These are phyloP conservation scores for Cucurbita argyrosperma DNA, from an alignment of 306 rosid genomes.

Conservation along the genomic window DNA sequence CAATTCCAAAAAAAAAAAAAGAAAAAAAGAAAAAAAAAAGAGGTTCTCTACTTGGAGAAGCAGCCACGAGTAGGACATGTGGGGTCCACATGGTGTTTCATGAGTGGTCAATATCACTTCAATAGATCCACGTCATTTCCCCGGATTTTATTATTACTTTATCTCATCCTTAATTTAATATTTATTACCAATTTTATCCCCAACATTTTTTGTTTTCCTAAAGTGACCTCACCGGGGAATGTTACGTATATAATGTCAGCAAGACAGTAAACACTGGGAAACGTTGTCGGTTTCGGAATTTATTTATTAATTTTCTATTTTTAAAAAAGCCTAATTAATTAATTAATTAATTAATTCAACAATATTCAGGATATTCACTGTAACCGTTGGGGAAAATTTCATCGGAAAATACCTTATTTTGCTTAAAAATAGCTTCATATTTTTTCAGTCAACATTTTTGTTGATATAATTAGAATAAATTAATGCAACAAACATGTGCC, in stretches of 20 bases:
- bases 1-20: not conserved
- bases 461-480: no score
- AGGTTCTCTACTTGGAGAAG: conserved; percentile 7
- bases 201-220: not conserved
- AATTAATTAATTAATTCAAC: not conserved
- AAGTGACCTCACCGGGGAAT: not conserved
- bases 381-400: no score
- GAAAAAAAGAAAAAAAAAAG: not conserved
- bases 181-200: not conserved
- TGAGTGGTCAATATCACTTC: conserved; percentile 29
- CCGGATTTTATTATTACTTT: conserved; percentile 8
- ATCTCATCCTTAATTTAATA: not conserved
- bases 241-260: not conserved
- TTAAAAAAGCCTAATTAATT: not conserved
- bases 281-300: not conserved
- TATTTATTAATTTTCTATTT: not conserved
- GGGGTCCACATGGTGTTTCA: conserved; percentile 16
- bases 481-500: no score
- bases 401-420: no score
- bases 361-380: not conserved
- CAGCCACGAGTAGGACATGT: conserved; percentile 13
- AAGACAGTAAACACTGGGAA: not conserved
- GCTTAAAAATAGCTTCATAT: no score
- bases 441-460: no score
- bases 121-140: conserved; percentile 24